phyloP scores from a whole-genome alignment of 441 rosid genomes.

The Pelargonium australe region DNA sequence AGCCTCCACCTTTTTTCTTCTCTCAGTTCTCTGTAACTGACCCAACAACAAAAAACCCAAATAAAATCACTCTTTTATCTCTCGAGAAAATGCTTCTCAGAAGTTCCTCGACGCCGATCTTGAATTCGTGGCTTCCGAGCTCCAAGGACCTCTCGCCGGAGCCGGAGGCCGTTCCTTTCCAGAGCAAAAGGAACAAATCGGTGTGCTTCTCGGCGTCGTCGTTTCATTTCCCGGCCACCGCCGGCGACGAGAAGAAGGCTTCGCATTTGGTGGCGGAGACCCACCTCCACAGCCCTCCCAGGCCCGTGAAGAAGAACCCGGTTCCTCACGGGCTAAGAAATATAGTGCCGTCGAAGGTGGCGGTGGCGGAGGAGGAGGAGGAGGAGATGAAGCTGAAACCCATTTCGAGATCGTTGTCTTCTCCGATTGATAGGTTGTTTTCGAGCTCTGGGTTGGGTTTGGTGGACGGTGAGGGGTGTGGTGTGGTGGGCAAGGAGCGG shows the following conservation, averaged over 20 bases:
- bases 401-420: neutral
- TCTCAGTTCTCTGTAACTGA: neutral
- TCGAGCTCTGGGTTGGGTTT: too few species aligned
- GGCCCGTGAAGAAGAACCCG: too few species aligned
- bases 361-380: too few species aligned
- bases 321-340: too few species aligned
- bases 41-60: neutral
- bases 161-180: too few species aligned
- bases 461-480: neutral
- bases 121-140: neutral
- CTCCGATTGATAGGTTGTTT: neutral
- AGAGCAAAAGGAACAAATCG: neutral
- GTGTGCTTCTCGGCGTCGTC: neutral
- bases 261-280: too few species aligned
- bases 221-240: neutral
- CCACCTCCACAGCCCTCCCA: too few species aligned
- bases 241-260: too few species aligned
- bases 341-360: too few species aligned
- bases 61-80: neutral
- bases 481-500: too few species aligned
- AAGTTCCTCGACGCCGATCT: neutral
- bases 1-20: slow-evolving; percentile 19
- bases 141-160: too few species aligned
- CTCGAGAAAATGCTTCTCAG: neutral
- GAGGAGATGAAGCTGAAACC: neutral